A percentile compares a stretch with the other conserved stretches of the same genome.
These are phyloP conservation scores for Moringa oleifera DNA, from an alignment of 345 rosid genomes.

Conservation along the genomic window DNA sequence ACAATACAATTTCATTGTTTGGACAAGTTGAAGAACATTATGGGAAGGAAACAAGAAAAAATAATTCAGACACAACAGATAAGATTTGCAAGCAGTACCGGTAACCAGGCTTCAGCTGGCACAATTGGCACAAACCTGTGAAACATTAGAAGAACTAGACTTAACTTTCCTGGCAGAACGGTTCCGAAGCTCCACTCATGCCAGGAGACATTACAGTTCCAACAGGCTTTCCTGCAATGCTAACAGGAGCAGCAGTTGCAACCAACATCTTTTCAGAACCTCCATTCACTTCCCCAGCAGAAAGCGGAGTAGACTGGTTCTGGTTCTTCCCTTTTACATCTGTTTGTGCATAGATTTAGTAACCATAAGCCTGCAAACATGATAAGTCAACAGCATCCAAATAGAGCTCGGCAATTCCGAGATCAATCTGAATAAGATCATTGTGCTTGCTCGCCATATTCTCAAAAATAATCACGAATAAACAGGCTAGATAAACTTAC, in stretches of 20 bases:
- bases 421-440: too few relatives aligned
- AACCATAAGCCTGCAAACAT: background rate
- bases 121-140: slow-evolving; percentile 50
- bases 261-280: slow-evolving; percentile 25
- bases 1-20: background rate
- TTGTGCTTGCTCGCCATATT: too few relatives aligned
- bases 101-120: slow-evolving; percentile 74
- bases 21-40: background rate
- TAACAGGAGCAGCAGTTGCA: slow-evolving; percentile 27
- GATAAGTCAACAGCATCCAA: background rate
- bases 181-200: slow-evolving; percentile 42
- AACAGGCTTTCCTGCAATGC: slow-evolving; percentile 29
- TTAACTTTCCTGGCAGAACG: slow-evolving; percentile 34
- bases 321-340: slow-evolving; percentile 45
- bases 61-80: background rate
- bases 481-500: background rate
- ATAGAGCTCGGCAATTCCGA: too few relatives aligned
- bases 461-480: too few relatives aligned
- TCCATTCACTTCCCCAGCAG: slow-evolving; percentile 21
- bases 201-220: slow-evolving; percentile 29
- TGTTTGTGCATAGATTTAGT: slow-evolving; percentile 10
- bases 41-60: background rate
- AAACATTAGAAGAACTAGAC: slow-evolving; percentile 28
- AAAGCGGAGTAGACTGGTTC: slow-evolving; percentile 23
- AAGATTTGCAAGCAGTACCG: slow-evolving; percentile 38